Evolutionary conservation across 148 eudicot genomes (phyloP).

Genomic region (Polygonum aviculare): DNA sequence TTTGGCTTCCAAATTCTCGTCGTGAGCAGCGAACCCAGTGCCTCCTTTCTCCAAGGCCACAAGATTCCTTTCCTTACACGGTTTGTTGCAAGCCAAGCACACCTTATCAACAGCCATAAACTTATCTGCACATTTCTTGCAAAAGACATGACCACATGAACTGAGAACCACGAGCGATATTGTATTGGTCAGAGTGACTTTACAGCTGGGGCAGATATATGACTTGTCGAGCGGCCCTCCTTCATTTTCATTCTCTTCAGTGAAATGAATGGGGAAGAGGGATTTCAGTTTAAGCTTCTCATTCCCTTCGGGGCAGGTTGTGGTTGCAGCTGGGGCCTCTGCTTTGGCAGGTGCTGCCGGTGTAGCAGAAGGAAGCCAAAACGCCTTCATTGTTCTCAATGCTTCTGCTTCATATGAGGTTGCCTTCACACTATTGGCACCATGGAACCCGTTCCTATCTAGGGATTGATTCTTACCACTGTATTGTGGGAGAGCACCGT

Average conservation of each 20-base stretch:
- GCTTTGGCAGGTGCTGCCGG: conserved; percentile 77
- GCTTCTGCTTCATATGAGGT: conserved; percentile 95
- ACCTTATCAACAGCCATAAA: conserved; percentile 82
- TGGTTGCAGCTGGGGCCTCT: conserved; percentile 54
- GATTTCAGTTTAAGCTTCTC: conserved; percentile 75
- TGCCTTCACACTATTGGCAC: conserved; percentile 90
- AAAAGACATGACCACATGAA: conserved; percentile 85
- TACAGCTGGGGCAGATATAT: conserved; percentile 88
- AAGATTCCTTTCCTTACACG: conserved; percentile 74
- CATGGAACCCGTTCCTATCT: conserved; percentile 86
- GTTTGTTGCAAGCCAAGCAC: conserved; percentile 73
- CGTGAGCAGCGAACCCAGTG: conserved; percentile 87
- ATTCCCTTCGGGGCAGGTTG: conserved; percentile 81
- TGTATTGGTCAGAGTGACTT: conserved; percentile 79
- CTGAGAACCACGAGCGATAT: conserved; percentile 62
- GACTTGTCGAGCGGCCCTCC: conserved; percentile 37
- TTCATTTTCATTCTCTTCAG: conserved; percentile 46
- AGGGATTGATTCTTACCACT: conserved; percentile 54
- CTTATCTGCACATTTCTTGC: conserved; percentile 80
- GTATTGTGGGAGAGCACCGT: conserved; percentile 85
- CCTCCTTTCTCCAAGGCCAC: conserved; percentile 78
- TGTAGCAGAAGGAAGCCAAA: conserved; percentile 98
- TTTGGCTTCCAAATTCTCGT: conserved; percentile 70
- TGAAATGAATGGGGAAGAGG: conserved; percentile 60
- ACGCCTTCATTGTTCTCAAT: conserved; percentile 87